Conservation (phyloP, 2,329 filamentous ascomycete species). For the Beauveria pseudobassiana region DNA sequence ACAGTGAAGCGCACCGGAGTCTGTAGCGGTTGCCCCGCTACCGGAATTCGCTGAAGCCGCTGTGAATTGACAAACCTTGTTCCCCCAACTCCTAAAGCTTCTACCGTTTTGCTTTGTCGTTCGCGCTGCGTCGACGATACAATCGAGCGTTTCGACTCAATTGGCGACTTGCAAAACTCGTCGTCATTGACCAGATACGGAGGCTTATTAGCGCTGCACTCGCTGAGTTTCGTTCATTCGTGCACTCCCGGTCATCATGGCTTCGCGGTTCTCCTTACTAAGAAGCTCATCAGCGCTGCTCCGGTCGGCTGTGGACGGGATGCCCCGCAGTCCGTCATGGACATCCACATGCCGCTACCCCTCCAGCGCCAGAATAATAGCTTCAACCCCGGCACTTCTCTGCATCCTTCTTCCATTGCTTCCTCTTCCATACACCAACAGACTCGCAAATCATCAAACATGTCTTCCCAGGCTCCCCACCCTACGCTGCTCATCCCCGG, state of each 20-base stretch:
- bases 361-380: constrained; percentile 12
- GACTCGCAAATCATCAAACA: constrained; percentile 29
- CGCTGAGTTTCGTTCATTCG: neutral
- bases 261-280: constrained; percentile 5
- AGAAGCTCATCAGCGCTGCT: neutral
- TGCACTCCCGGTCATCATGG: neutral
- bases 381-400: constrained; percentile 10
- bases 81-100: neutral
- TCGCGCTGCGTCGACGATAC: neutral
- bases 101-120: neutral
- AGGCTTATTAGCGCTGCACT: neutral
- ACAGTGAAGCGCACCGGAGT: neutral
- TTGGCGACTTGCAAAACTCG: neutral
- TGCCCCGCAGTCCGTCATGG: constrained; percentile 11
- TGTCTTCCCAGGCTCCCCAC: constrained; percentile 57
- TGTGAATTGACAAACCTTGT: neutral
- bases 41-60: neutral
- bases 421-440: constrained; percentile 13
- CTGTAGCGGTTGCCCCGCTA: constrained; percentile 7
- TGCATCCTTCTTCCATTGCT: constrained; percentile 13
- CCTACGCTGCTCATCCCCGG: constrained; percentile 87
- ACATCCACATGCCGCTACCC: constrained; percentile 8
- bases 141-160: neutral
- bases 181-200: neutral
- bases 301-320: constrained; percentile 8